Evolutionary conservation across 306 rosid species (phyloP).

Genomic region (Psophocarpus tetragonolobus): DNA sequence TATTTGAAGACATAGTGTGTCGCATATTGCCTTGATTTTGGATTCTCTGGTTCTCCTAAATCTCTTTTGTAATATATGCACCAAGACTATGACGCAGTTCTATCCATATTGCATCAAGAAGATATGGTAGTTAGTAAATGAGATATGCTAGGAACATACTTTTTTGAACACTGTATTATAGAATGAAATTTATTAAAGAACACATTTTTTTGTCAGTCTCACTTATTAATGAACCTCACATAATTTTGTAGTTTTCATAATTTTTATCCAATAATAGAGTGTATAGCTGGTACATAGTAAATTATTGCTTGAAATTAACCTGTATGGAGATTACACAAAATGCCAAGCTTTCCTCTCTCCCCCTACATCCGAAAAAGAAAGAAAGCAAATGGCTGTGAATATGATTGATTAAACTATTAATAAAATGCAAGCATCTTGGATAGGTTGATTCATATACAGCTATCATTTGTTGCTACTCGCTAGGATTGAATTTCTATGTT

Average conservation of each 20-base stretch:
- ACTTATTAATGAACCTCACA: background rate
- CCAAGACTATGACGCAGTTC: background rate
- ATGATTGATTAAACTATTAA: background rate
- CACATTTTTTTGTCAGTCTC: background rate
- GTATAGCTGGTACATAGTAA: background rate
- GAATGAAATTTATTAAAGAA: background rate
- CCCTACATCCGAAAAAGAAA: background rate
- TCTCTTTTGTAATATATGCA: background rate
- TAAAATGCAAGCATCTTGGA: background rate
- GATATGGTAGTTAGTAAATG: background rate
- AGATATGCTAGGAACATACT: background rate
- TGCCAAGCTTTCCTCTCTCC: background rate
- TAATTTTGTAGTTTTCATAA: background rate
- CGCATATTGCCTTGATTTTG: background rate
- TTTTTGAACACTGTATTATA: background rate
- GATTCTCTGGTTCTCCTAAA: background rate
- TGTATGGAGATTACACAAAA: background rate
- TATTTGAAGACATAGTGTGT: background rate
- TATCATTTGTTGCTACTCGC: background rate
- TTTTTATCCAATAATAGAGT: background rate
- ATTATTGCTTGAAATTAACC: background rate
- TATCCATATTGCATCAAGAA: background rate
- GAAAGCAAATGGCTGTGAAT: background rate
- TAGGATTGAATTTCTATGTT: background rate
- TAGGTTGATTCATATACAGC: constrained; percentile 17